Base-by-base conservation (phyloP, 305 asterid genomes). In the Solanum chacoense region DNA sequence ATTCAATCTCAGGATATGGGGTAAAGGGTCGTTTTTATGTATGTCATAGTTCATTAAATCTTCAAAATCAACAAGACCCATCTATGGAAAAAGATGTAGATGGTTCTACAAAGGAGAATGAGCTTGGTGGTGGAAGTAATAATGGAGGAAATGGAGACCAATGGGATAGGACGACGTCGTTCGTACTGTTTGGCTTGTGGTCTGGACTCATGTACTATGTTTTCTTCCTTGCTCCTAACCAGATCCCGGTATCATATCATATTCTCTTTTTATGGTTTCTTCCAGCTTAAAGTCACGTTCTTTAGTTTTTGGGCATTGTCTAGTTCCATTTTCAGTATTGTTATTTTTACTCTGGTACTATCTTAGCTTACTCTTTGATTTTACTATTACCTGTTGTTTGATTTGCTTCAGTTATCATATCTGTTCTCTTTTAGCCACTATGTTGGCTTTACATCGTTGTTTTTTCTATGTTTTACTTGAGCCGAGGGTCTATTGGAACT, bases 81-180 rank as follows among this genome's bases (percentile, higher is more conserved):
- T 11, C 90, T 67, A 84, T 69, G 45, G 87, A 83, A 28, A 71
- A 85, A 65, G 91, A 83, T 69, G 69, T 67, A 29, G 86, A 50
- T 29, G 72, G 10, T 84, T 89, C 93, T 45, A 87, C 26, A 14
- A 69, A 86, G 71, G 91, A 90, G 59, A 91, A 92, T 65, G 84
- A 34, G 55, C 40, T 84, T 18, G 87, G 13, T 12, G 90, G 91
- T 22, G 92, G 90, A 29, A 89, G 83, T 4, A 93, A 87, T 55
- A 95, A 93, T 40, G 89, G 89, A 35, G 98, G 91, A 85, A 95
- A 93, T 40, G 89, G 89, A 35, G 98, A 91, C 87, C 96, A 90
- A 88, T 94, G 96, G 94, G 98, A 94, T 88, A 92, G 99, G 99
- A 96, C 98, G 90, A 93, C 98, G 85, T 97, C 99, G 91, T 88